Evolutionary conservation across 345 rosid species (phyloP).

Genomic region (Stellera chamaejasme): DNA sequence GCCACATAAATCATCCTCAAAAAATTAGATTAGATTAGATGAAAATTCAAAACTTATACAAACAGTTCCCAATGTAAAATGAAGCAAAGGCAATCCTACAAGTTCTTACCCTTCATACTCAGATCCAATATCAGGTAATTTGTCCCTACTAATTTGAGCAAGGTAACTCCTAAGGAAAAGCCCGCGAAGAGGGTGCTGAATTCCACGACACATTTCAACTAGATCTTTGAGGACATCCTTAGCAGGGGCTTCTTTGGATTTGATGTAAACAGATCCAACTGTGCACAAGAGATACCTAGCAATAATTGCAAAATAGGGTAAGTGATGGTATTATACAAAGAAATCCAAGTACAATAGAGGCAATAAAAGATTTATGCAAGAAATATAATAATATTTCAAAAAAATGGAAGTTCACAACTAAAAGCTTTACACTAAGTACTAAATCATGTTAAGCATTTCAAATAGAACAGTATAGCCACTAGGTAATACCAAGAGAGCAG

Average conservation of each 20-base stretch:
- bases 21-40: not conserved
- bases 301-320: constrained; percentile 3
- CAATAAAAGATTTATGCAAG: not conserved
- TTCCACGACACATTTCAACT: constrained; percentile 99
- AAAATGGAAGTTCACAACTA: too few species aligned
- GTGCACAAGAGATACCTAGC: constrained; percentile 93
- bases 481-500: too few species aligned
- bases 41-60: not conserved
- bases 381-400: too few species aligned
- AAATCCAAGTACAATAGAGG: too few species aligned
- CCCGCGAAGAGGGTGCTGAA: constrained; percentile 98
- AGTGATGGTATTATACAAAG: not conserved
- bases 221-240: constrained; percentile 97
- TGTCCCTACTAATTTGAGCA: constrained; percentile 91
- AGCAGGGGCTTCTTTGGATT: constrained; percentile 97
- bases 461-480: too few species aligned
- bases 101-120: constrained; percentile 92
- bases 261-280: constrained; percentile 92
- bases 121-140: constrained; percentile 91
- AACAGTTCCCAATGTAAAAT: not conserved
- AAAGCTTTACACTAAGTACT: too few species aligned
- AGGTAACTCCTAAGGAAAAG: constrained; percentile 98
- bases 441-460: too few species aligned
- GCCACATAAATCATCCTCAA: too few species aligned
- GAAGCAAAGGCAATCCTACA: not conserved